Conservation (phyloP, 23 red algal species). For the Gracilaria domingensis region DNA sequence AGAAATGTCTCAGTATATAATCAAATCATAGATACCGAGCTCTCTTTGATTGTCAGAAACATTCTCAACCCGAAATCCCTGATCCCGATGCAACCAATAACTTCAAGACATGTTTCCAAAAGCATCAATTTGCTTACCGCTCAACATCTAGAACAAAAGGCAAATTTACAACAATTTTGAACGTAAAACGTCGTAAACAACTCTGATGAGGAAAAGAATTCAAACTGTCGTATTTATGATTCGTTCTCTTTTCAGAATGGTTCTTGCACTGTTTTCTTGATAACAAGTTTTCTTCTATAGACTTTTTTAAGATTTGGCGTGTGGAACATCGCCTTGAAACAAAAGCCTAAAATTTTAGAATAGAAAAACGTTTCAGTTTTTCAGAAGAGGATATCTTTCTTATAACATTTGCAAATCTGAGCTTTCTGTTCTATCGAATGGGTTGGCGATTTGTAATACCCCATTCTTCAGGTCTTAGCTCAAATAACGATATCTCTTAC, state of each 20-base stretch:
- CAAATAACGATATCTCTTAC: conserved; percentile 3
- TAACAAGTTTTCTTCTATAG: neutral
- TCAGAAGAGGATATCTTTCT: neutral
- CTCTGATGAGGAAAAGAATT: conserved; percentile 9
- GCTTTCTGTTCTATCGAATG: conserved; percentile 5
- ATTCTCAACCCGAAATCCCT: too few relatives aligned
- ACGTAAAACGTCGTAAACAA: neutral
- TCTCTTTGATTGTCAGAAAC: too few relatives aligned
- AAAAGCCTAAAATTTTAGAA: neutral
- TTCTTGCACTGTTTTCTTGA: neutral
- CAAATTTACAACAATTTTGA: neutral
- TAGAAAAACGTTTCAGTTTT: neutral
- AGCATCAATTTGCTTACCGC: neutral
- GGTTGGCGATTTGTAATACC: neutral
- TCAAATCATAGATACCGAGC: too few relatives aligned
- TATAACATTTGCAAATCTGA: conserved; percentile 15
- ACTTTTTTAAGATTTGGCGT: neutral
- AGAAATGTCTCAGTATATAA: too few relatives aligned
- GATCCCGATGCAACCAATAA: too few relatives aligned
- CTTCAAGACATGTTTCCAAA: too few relatives aligned
- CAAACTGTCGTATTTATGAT: conserved; percentile 1
- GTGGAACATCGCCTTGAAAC: neutral
- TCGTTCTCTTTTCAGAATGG: neutral
- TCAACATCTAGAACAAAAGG: neutral
- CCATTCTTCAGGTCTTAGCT: too few relatives aligned